Conservation (phyloP, 768 basidiomycete species). For the Crepidotus variabilis region DNA sequence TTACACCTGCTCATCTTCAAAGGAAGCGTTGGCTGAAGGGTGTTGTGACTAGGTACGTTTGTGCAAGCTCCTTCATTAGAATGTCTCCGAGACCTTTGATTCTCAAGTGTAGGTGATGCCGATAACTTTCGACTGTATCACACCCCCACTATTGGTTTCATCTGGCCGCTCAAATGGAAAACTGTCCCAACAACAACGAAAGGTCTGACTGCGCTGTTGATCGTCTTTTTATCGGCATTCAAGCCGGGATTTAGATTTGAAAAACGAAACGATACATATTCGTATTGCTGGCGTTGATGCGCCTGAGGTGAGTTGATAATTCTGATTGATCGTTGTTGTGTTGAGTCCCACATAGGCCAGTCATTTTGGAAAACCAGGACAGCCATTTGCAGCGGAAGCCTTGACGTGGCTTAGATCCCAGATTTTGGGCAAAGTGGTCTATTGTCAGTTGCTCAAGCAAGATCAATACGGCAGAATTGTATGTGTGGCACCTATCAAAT, state of each 20-base stretch:
- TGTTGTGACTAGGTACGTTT: slow-evolving; percentile 68
- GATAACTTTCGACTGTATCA: slow-evolving; percentile 91
- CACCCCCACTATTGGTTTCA: slow-evolving; percentile 65
- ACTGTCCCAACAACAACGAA: slow-evolving; percentile 53
- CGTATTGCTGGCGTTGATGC: slow-evolving; percentile 91
- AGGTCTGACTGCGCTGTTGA: slow-evolving; percentile 34
- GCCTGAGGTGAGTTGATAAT: slow-evolving; percentile 63
- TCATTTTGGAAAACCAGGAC: slow-evolving; percentile 81
- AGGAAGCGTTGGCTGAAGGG: slow-evolving; percentile 72
- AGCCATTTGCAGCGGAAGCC: slow-evolving; percentile 73
- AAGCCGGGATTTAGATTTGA: slow-evolving; percentile 48
- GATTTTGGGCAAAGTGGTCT: slow-evolving; percentile 56
- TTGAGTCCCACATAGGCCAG: slow-evolving; percentile 43
- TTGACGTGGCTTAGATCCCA: slow-evolving; percentile 63
- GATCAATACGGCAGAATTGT: slow-evolving; percentile 89
- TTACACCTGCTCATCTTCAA: slow-evolving; percentile 59
- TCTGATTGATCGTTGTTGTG: not conserved
- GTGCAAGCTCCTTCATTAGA: not conserved
- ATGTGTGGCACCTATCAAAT: slow-evolving; percentile 15
- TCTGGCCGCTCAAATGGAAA: slow-evolving; percentile 68
- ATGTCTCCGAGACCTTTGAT: not conserved
- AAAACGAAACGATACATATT: slow-evolving; percentile 79
- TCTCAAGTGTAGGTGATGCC: slow-evolving; percentile 70
- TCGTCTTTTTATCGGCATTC: not conserved
- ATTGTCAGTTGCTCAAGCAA: slow-evolving; percentile 66